A percentile compares a stretch with the other conserved stretches of the same genome.
Conservation (phyloP, 441 rosid genomes). For the Pelargonium myrrhifolium region DNA sequence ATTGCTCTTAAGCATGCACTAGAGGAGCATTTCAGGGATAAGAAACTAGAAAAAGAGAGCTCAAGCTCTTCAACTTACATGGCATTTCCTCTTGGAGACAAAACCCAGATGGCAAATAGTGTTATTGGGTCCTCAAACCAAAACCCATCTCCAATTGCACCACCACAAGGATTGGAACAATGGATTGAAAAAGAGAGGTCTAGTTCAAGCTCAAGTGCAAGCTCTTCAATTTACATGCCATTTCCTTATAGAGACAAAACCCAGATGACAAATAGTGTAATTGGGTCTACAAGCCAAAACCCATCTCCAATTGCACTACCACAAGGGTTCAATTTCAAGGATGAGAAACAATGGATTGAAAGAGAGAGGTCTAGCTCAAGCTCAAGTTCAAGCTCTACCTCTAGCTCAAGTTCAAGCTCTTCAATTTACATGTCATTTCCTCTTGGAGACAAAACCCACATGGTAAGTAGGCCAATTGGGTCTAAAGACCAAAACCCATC, state of each 20-base stretch:
- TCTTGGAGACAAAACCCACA: constrained; percentile 20
- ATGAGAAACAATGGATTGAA: constrained; percentile 21
- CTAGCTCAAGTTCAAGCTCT: neutral
- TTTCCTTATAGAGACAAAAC: constrained; percentile 23
- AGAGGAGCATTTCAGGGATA: constrained; percentile 33
- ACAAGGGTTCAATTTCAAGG: constrained; percentile 17
- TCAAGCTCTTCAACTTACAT: constrained; percentile 20
- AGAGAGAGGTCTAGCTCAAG: constrained; percentile 12
- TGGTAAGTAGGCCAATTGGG: constrained; percentile 21
- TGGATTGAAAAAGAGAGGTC: too few species aligned
- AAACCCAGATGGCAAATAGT: constrained; percentile 20
- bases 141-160: constrained; percentile 22
- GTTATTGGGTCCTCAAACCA: constrained; percentile 18
- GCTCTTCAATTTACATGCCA: constrained; percentile 21
- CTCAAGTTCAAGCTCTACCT: constrained; percentile 12
- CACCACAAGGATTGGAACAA: constrained; percentile 3
- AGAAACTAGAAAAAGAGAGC: constrained; percentile 30
- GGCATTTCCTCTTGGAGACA: constrained; percentile 26
- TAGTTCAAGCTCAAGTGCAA: constrained; percentile 7
- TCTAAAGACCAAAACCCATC: constrained; percentile 21
- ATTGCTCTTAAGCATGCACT: constrained; percentile 12
- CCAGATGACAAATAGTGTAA: constrained; percentile 14
- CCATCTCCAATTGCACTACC: constrained; percentile 19
- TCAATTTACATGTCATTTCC: constrained; percentile 23
- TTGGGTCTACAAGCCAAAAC: constrained; percentile 22